Percentiles rank a stretch among this genome's conserved stretches.
Conservation (phyloP, 176 grass and related monocot species). For the Carex cristatella region DNA sequence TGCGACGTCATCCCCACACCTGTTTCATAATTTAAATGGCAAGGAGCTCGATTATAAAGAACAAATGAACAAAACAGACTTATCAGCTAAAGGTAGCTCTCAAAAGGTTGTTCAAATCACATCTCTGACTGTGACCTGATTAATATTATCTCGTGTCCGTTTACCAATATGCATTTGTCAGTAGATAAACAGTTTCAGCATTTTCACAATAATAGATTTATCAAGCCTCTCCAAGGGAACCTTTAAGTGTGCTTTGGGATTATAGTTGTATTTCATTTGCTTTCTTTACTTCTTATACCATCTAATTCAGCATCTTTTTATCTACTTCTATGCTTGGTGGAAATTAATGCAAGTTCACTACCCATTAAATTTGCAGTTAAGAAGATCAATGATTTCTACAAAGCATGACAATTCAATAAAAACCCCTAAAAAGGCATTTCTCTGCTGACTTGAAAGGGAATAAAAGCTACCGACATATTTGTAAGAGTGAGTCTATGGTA, state of each 20-base stretch:
- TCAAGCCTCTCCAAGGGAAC: neutral
- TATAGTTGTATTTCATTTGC: neutral
- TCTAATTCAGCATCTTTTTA: no score
- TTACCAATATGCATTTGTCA: neutral
- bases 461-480: neutral
- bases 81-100: neutral
- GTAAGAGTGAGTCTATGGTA: no score
- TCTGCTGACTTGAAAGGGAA: neutral
- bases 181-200: neutral
- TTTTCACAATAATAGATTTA: neutral
- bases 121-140: neutral
- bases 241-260: neutral
- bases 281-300: neutral
- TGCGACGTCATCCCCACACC: slow-evolving; percentile 36
- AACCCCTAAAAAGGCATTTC: neutral
- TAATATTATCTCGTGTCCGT: neutral
- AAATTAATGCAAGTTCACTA: no score
- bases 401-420: neutral
- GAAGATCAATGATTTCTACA: neutral
- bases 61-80: neutral
- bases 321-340: no score
- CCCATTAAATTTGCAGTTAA: no score
- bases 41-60: neutral
- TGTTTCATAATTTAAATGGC: slow-evolving; percentile 33
- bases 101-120: neutral